A percentile compares a stretch with the other conserved stretches of the same genome.
These are phyloP conservation scores for Syzygium syzygioides DNA, from an alignment of 441 rosid genomes.

Conservation along the genomic window DNA sequence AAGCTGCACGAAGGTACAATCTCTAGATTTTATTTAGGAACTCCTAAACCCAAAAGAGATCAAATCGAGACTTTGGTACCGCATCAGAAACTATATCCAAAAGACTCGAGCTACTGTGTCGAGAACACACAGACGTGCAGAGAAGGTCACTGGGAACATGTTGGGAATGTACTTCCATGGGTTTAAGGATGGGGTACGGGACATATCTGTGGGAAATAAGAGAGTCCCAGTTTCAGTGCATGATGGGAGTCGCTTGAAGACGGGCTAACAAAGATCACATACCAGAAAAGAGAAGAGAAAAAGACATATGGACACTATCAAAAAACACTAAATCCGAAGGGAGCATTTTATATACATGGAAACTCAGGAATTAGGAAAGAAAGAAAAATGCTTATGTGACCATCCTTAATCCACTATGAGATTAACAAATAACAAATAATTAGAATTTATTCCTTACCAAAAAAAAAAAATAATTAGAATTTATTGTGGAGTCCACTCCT, in stretches of 20 bases:
- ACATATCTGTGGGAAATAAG: not conserved
- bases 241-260: not conserved
- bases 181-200: not conserved
- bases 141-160: not conserved
- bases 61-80: not conserved
- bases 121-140: not conserved
- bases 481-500: too few species aligned
- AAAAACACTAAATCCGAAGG: not conserved
- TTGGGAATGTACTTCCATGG: not conserved
- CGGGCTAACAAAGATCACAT: not conserved
- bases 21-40: not conserved
- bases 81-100: not conserved
- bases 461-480: too few species aligned
- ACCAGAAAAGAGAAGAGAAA: not conserved
- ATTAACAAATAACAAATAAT: too few species aligned
- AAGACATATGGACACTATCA: not conserved
- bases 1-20: not conserved
- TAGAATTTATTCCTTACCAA: too few species aligned
- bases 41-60: not conserved
- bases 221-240: not conserved
- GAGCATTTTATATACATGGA: not conserved
- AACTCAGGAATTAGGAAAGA: not conserved
- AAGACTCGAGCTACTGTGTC: not conserved
- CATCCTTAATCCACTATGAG: too few species aligned
- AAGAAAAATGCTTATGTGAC: too few species aligned